Conservation (phyloP, 2,329 filamentous ascomycete genomes). For the Rosellinia necatrix region DNA sequence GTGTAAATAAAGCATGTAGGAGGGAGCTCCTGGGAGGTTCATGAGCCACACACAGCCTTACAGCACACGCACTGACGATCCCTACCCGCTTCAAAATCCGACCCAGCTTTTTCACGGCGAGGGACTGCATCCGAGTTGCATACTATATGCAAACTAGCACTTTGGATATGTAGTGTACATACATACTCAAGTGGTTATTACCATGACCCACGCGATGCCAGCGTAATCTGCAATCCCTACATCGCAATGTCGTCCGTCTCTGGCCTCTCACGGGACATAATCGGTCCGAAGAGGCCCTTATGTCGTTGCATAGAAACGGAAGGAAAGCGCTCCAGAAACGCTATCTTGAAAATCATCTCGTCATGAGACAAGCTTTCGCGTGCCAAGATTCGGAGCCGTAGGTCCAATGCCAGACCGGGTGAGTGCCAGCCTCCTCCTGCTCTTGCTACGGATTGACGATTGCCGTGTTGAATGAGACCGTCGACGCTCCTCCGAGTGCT, state of each 20-base stretch:
- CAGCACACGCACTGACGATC: no score
- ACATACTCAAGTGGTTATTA: not conserved
- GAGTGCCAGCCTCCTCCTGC: not conserved
- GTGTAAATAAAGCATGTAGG: no score
- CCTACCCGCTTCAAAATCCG: no score
- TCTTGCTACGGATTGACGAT: not conserved
- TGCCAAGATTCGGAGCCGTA: not conserved
- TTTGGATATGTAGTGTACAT: no score
- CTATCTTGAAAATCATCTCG: no score
- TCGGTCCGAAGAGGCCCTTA: not conserved
- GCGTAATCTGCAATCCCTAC: not conserved
- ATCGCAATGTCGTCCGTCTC: not conserved
- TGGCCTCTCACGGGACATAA: not conserved
- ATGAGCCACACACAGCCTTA: no score
- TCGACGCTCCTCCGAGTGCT: not conserved
- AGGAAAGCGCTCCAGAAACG: not conserved
- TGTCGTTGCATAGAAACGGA: not conserved
- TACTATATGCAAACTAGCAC: no score
- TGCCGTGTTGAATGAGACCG: not conserved
- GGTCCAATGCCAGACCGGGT: not conserved
- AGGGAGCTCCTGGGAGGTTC: no score
- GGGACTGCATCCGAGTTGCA: no score
- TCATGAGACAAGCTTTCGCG: not conserved
- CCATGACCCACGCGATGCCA: conserved; percentile 4
- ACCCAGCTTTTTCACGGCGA: no score